Evolutionary conservation across 1,284 basidiomycete species (phyloP).

Genomic region (Sporisorium exsertum): DNA sequence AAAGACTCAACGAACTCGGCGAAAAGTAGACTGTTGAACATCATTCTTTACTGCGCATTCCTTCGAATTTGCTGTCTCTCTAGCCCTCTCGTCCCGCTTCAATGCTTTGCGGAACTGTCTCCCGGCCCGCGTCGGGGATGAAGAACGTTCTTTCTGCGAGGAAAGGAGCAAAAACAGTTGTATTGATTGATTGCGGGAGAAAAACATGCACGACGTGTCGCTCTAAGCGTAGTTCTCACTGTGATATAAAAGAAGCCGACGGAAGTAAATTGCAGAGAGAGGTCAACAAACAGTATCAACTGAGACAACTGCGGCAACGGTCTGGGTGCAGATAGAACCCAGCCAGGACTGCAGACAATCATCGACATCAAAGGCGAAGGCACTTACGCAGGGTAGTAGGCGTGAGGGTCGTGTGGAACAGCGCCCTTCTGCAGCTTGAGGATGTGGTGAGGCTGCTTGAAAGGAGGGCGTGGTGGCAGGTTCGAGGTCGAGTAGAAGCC

Average conservation of each 20-base stretch:
- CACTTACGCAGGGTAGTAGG: slow-evolving; percentile 66
- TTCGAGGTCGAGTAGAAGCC: slow-evolving; percentile 60
- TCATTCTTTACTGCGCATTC: not conserved
- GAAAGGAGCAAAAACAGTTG: no score
- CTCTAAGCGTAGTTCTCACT: slow-evolving; percentile 56
- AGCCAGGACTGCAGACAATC: not conserved
- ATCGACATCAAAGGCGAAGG: not conserved
- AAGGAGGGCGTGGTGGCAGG: slow-evolving; percentile 66
- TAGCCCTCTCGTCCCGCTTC: not conserved
- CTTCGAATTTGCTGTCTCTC: not conserved
- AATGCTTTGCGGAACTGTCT: not conserved
- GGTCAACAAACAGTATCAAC: not conserved
- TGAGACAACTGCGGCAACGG: not conserved
- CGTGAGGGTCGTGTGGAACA: slow-evolving; percentile 63
- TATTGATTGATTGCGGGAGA: not conserved
- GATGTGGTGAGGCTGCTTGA: slow-evolving; percentile 63
- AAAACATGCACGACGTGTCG: not conserved
- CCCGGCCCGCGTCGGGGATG: not conserved
- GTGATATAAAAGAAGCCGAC: not conserved
- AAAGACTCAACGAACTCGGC: no score
- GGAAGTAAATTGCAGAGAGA: not conserved
- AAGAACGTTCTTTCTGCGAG: no score
- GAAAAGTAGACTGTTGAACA: not conserved
- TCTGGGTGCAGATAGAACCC: not conserved
- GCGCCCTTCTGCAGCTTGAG: slow-evolving; percentile 66